These are phyloP conservation scores for Trichosporon faecale DNA, from an alignment of 1,284 basidiomycete species.

Conservation along the genomic window DNA sequence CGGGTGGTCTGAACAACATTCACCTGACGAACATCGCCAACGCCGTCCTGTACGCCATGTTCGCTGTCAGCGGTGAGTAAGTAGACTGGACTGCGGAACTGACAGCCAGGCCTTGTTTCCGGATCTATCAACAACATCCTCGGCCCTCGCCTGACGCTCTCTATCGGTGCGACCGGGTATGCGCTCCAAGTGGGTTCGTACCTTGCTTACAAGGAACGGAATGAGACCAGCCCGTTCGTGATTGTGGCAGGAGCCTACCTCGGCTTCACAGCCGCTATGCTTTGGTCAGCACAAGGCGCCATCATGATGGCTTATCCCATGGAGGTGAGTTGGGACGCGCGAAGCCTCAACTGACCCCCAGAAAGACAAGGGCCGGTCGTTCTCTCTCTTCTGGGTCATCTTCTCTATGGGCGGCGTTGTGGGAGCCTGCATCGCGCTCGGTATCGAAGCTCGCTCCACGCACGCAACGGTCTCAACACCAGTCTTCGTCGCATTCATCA, in stretches of 20 bases:
- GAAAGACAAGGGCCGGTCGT: constrained; percentile 52
- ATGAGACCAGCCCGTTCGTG: constrained; percentile 35
- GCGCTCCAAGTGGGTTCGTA: constrained; percentile 34
- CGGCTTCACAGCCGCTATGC: constrained; percentile 34
- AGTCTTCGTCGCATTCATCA: constrained; percentile 45
- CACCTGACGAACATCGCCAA: constrained; percentile 52
- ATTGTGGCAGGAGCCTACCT: constrained; percentile 54
- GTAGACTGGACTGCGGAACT: background rate
- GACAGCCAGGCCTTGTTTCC: background rate
- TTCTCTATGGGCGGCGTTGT: constrained; percentile 54
- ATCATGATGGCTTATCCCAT: constrained; percentile 55
- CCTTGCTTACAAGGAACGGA: constrained; percentile 23
- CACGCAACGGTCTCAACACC: constrained; percentile 36
- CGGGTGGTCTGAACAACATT: constrained; percentile 54
- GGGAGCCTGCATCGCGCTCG: constrained; percentile 54
- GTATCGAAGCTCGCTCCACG: constrained; percentile 23
- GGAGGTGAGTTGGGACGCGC: constrained; percentile 27
- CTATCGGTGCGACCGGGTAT: constrained; percentile 50
- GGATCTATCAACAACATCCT: constrained; percentile 32
- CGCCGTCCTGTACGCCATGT: constrained; percentile 55
- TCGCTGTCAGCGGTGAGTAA: constrained; percentile 52
- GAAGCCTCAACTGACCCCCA: background rate
- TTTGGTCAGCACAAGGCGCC: constrained; percentile 51
- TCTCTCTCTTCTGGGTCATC: constrained; percentile 54
- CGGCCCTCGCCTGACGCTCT: constrained; percentile 52